Base-by-base conservation (phyloP, 2,329 filamentous ascomycete genomes). In the Pseudogymnoascus sp. region DNA sequence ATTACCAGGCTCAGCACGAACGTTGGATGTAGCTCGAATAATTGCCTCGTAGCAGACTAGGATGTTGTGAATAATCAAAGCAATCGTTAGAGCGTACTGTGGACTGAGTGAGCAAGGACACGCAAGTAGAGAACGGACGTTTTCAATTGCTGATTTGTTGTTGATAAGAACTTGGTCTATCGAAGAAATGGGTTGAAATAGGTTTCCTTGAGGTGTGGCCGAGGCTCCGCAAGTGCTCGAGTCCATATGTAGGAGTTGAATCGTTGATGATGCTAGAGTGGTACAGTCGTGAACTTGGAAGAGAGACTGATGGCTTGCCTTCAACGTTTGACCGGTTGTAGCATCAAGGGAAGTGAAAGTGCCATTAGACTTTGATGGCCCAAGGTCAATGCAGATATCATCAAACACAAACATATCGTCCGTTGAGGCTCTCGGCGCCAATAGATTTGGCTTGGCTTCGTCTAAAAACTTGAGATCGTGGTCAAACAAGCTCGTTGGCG, bases 71-170 rank as follows among this genome's bases (percentile, higher is more conserved):
- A 55, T 55, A 4, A 55, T 55, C 11, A 55, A 35, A 14, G 49
- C 49, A 35, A 55, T 21, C 6, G 49, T 55, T 14, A 55, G 49
- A 33, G 49, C 49, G 11, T 55, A 55, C 29, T 55, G 49, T 21
- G 49, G 29, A 21, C 49, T 14, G 49, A 55, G 49, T 3, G 49
- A 55, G 29, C 29, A 55, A 55, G 29, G 49, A 21, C 49, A 55
- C 6, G n/a, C 49, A 55, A 55, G 29, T 14, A 55, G 29, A 55
- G 49, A 55, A 55, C 29, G 49, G 6, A 33, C 49, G 14, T 55
- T 55, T 21, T 55, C 49, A 55, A 55, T 55, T 55, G 49, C 49
- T 8, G 49, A 55, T 29, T 19, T 55, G 49, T 55, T 55, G 49
- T 55, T 55, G 29, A 55, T 55, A 10, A 55, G 49, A 35, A 55